Conservation (phyloP, 2,329 filamentous ascomycete species). For the Fusarium sp. region DNA sequence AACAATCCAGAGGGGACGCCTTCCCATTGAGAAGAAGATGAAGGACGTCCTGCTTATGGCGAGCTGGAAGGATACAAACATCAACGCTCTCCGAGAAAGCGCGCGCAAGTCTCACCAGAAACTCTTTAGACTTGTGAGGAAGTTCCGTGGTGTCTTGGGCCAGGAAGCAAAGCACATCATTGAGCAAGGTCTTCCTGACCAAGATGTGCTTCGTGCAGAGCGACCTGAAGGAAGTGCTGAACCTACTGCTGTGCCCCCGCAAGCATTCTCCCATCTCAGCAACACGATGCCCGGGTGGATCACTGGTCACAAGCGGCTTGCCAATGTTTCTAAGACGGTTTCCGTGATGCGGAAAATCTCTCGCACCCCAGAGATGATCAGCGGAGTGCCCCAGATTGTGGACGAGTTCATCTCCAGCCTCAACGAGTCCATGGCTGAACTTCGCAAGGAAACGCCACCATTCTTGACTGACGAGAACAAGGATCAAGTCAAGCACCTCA, state of each 20-base stretch:
- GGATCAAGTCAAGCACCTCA: conserved; percentile 85
- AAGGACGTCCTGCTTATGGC: conserved; percentile 92
- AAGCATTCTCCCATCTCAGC: conserved; percentile 38
- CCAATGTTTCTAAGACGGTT: conserved; percentile 76
- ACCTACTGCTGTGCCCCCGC: conserved; percentile 15
- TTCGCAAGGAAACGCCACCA: conserved; percentile 86
- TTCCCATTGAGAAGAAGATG: conserved; percentile 88
- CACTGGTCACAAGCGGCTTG: conserved; percentile 72
- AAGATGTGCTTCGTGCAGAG: conserved; percentile 42
- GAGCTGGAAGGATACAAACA: conserved; percentile 98
- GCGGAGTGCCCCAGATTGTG: conserved; percentile 71
- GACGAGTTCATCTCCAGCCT: conserved; percentile 77
- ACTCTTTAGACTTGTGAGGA: conserved; percentile 89
- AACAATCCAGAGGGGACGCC: conserved; percentile 74
- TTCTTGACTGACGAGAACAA: conserved; percentile 90
- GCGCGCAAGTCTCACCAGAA: conserved; percentile 91
- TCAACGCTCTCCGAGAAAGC: conserved; percentile 88
- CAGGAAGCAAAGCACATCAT: conserved; percentile 79
- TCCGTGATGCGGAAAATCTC: conserved; percentile 79
- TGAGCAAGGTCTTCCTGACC: conserved; percentile 69
- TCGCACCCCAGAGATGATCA: conserved; percentile 60
- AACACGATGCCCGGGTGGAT: conserved; percentile 53
- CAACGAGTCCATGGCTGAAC: conserved; percentile 74
- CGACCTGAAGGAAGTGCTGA: conserved; percentile 1
- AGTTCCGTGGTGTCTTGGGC: conserved; percentile 84